These are phyloP conservation scores for Penicillium sp. DNA, from an alignment of 2,329 filamentous ascomycete species.

Conservation along the genomic window DNA sequence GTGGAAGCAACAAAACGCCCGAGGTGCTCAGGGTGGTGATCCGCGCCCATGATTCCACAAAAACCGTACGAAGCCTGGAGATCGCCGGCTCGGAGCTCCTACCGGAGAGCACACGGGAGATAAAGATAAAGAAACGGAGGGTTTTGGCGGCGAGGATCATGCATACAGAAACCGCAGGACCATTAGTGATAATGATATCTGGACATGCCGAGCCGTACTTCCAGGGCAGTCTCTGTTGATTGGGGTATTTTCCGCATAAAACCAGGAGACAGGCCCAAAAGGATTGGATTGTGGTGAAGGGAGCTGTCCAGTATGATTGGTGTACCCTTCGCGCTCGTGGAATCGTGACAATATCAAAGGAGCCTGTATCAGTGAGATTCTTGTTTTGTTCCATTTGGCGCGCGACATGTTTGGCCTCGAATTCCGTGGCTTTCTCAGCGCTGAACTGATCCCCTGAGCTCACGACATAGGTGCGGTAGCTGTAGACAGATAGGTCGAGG, in stretches of 20 bases:
- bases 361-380: constrained; percentile 48
- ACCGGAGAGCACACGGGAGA: constrained; percentile 12
- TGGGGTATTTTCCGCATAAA: constrained; percentile 45
- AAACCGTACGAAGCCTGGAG: constrained; percentile 66
- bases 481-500: constrained; percentile 37
- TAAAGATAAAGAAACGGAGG: constrained; percentile 52
- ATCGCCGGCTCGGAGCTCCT: constrained; percentile 11
- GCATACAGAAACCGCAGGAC: constrained; percentile 83
- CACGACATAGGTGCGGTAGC: constrained; percentile 77
- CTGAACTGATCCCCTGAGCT: constrained; percentile 75
- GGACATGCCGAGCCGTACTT: constrained; percentile 53
- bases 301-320: constrained; percentile 73
- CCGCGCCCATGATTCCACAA: constrained; percentile 90
- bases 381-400: constrained; percentile 11
- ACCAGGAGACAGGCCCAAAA: constrained; percentile 62
- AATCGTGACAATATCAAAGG: constrained; percentile 56
- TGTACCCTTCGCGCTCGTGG: constrained; percentile 78
- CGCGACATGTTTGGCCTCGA: constrained; percentile 52
- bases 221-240: constrained; percentile 28
- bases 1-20: constrained; percentile 68
- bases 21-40: constrained; percentile 81
- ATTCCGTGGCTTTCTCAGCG: constrained; percentile 60
- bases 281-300: constrained; percentile 65
- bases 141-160: constrained; percentile 60
- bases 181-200: constrained; percentile 79